These are phyloP conservation scores for Silene coronaria DNA, from an alignment of 179 eudicot species.

Conservation along the genomic window DNA sequence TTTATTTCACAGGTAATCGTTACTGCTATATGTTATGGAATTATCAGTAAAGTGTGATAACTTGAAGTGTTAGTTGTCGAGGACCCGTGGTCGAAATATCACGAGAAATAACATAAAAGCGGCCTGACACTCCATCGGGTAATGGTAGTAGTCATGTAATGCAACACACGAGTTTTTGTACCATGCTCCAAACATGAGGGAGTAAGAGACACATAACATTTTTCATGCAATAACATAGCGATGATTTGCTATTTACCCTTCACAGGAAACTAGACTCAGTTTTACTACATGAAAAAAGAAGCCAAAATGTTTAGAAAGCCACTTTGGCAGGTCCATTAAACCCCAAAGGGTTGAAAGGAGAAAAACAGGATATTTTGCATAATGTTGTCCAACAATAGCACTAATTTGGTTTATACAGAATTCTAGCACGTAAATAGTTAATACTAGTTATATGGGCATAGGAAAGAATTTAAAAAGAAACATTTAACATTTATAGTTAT, in stretches of 20 bases:
- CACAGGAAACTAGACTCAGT: neutral
- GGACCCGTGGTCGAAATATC: too few species aligned
- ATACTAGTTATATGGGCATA: neutral
- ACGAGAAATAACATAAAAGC: too few species aligned
- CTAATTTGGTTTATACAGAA: neutral
- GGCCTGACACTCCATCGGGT: too few species aligned
- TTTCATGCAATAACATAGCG: too few species aligned
- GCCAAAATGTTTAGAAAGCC: neutral
- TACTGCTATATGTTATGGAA: too few species aligned
- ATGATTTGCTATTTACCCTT: neutral
- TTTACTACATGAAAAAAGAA: conserved; percentile 2
- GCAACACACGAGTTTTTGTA: too few species aligned
- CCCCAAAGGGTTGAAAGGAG: neutral
- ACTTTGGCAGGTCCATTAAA: neutral
- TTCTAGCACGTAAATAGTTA: neutral
- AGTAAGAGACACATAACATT: too few species aligned
- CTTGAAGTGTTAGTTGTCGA: too few species aligned
- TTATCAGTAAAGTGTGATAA: too few species aligned
- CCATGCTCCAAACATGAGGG: too few species aligned
- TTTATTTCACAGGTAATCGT: neutral
- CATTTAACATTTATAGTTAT: neutral
- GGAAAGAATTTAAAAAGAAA: neutral
- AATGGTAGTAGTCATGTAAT: too few species aligned
- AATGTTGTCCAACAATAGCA: neutral
- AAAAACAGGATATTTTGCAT: neutral